Conservation (phyloP, 331 rosid species). For the Pyracantha coccinea region DNA sequence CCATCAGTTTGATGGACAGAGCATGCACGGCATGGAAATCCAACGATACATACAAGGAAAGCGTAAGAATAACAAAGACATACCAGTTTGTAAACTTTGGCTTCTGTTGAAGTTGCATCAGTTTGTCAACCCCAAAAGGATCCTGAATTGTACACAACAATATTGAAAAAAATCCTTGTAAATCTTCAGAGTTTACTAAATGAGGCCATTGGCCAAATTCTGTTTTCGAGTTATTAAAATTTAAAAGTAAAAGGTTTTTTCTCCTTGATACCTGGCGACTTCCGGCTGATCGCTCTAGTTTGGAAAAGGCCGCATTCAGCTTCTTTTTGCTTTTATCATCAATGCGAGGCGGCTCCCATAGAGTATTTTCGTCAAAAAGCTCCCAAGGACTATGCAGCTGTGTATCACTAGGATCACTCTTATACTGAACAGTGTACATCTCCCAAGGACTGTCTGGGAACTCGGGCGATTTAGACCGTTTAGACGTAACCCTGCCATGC, state of each 20-base stretch:
- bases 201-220: background rate
- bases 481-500: constrained; percentile 68
- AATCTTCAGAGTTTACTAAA: background rate
- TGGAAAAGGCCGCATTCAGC: constrained; percentile 43
- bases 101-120: constrained; percentile 51
- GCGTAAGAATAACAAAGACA: constrained; percentile 1
- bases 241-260: background rate
- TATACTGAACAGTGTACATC: constrained; percentile 64
- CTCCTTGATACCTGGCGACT: constrained; percentile 47
- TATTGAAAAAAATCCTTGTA: background rate
- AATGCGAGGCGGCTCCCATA: constrained; percentile 73
- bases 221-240: background rate
- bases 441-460: constrained; percentile 98
- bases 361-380: constrained; percentile 65
- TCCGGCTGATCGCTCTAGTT: constrained; percentile 48
- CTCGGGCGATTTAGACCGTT: constrained; percentile 56
- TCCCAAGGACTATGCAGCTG: constrained; percentile 99
- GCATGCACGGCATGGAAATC: background rate
- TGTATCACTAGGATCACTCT: constrained; percentile 52
- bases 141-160: constrained; percentile 49
- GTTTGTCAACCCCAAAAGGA: constrained; percentile 59
- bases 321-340: constrained; percentile 44
- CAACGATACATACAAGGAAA: background rate
- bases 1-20: background rate
- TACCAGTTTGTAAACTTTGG: constrained; percentile 73